Evolutionary conservation across 148 eudicot species (phyloP).

Genomic region (Rhododendron griersonianum): DNA sequence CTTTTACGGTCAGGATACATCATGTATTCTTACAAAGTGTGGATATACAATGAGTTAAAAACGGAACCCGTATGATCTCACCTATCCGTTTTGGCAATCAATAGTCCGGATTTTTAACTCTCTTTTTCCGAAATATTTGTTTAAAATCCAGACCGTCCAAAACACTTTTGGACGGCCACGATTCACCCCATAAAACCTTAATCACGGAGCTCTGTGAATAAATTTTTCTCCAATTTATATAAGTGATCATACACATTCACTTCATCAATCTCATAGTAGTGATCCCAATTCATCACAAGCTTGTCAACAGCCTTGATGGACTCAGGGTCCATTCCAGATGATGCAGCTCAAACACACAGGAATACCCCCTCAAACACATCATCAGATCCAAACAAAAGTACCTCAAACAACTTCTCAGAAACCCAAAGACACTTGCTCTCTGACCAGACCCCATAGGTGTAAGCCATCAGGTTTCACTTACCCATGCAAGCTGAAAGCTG

Average conservation of each 20-base stretch:
- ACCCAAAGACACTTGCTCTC: slow-evolving; percentile 14
- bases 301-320: neutral
- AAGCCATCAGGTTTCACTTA: slow-evolving; percentile 11
- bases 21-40: neutral
- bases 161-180: too few species aligned
- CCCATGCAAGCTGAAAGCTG: slow-evolving; percentile 44
- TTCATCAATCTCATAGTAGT: neutral
- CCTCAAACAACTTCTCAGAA: neutral
- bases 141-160: too few species aligned
- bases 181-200: too few species aligned
- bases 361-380: neutral
- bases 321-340: neutral
- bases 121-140: too few species aligned
- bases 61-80: too few species aligned
- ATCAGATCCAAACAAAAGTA: neutral
- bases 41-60: neutral
- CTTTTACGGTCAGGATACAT: neutral
- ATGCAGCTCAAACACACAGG: neutral
- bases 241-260: neutral
- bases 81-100: too few species aligned
- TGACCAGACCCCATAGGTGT: slow-evolving; percentile 27
- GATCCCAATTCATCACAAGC: neutral
- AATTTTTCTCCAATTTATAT: neutral
- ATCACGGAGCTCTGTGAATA: too few species aligned
- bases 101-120: too few species aligned